A percentile compares a stretch with the other conserved stretches of the same genome.
Evolutionary conservation across 768 basidiomycete species (phyloP).

Genomic region (Lactifluus echinatus): DNA sequence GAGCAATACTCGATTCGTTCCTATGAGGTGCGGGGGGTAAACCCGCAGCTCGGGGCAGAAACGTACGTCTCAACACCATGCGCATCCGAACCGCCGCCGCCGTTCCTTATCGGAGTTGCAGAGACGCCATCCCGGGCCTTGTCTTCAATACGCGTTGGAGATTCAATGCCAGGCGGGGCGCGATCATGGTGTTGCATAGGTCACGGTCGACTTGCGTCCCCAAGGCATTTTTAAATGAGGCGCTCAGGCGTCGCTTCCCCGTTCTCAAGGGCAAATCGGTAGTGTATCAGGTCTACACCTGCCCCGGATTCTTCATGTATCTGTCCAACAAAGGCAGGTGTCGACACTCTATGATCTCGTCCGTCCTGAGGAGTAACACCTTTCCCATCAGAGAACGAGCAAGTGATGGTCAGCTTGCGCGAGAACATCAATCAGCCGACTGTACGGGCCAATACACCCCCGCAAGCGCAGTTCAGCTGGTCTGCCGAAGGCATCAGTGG

Average conservation of each 20-base stretch:
- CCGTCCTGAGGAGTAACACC: background rate
- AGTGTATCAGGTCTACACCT: background rate
- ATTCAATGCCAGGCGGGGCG: slow-evolving; percentile 7
- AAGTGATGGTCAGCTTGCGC: background rate
- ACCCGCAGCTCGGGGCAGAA: background rate
- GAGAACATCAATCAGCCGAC: background rate
- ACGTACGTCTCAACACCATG: slow-evolving; percentile 1
- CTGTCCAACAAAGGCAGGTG: slow-evolving; percentile 5
- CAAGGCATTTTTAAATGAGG: background rate
- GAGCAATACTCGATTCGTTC: slow-evolving; percentile 8
- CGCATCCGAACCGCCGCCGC: no score
- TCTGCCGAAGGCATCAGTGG: background rate
- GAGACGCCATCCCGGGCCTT: background rate
- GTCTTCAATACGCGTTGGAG: background rate
- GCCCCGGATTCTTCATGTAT: slow-evolving; percentile 10
- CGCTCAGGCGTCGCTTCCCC: background rate
- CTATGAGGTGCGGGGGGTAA: background rate
- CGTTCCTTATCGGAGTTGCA: background rate
- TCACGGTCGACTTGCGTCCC: background rate
- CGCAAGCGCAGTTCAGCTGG: background rate
- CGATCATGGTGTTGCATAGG: slow-evolving; percentile 8
- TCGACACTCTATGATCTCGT: background rate
- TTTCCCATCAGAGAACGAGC: background rate
- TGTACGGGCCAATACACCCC: background rate
- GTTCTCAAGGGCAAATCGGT: slow-evolving; percentile 1